phyloP scores from a whole-genome alignment of 441 rosid species.

The Populus hybrid region DNA sequence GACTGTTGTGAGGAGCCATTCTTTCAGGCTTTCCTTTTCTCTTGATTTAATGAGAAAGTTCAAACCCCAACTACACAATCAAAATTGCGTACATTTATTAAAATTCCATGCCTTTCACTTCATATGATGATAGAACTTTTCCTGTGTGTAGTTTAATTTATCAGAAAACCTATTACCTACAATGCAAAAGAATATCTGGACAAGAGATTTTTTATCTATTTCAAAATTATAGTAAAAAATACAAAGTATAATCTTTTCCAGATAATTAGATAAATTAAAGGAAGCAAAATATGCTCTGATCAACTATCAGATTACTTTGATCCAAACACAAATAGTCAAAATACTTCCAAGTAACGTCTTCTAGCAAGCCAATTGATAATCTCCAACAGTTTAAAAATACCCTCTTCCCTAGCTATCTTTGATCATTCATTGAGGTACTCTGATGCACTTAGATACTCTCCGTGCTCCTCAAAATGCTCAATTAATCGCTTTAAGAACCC shows the following conservation, averaged over 20 bases:
- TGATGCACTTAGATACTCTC: conserved; percentile 90
- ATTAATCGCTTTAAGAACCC: conserved; percentile 73
- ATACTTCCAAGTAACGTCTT: not conserved
- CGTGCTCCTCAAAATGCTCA: conserved; percentile 90
- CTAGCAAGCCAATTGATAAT: not conserved
- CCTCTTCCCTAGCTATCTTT: not conserved
- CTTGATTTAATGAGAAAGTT: conserved; percentile 4
- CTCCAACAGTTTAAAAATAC: not conserved
- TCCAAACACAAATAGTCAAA: not conserved
- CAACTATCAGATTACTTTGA: not conserved
- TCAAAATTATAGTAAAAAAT: conserved; percentile 3
- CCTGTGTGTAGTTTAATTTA: not conserved
- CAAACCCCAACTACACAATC: conserved; percentile 4
- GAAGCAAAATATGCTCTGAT: not conserved
- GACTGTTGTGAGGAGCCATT: conserved; percentile 1
- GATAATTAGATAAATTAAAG: not conserved
- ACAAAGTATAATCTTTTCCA: not conserved
- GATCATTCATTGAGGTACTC: conserved; percentile 54
- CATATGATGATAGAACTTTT: conserved; percentile 14
- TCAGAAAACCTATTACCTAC: not conserved
- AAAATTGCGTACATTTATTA: conserved; percentile 1
- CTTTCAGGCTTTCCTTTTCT: conserved; percentile 6
- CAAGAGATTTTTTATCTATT: not conserved
- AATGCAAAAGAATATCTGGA: conserved; percentile 1
- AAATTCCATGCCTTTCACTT: conserved; percentile 14